A percentile compares a stretch with the other conserved stretches of the same genome.
phyloP scores from a whole-genome alignment of 2,329 filamentous ascomycete species.

The Allantophomopsis lycopodina region DNA sequence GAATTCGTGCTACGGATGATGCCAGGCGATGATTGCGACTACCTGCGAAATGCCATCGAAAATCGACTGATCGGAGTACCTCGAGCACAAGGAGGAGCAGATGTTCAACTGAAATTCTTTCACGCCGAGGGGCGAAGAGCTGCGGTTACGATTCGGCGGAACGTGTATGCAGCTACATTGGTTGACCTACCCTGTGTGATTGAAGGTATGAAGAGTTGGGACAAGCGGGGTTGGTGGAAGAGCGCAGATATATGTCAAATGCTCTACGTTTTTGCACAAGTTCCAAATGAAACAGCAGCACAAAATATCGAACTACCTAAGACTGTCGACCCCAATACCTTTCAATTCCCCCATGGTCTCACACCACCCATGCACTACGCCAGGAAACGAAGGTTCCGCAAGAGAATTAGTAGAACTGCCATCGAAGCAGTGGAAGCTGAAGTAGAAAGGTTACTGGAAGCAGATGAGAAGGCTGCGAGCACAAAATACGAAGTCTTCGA shows the following conservation, averaged over 20 bases:
- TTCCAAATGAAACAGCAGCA: slow-evolving; percentile 38
- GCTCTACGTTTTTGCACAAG: slow-evolving; percentile 48
- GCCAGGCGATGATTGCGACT: slow-evolving; percentile 75
- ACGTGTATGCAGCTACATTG: slow-evolving; percentile 49
- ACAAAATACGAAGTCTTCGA: slow-evolving; percentile 27
- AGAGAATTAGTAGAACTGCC: slow-evolving; percentile 37
- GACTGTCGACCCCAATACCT: slow-evolving; percentile 15
- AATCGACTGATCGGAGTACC: slow-evolving; percentile 64
- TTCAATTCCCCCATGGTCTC: slow-evolving; percentile 35
- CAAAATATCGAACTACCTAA: slow-evolving; percentile 14
- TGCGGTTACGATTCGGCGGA: slow-evolving; percentile 42
- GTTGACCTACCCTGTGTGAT: slow-evolving; percentile 59
- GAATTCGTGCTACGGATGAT: slow-evolving; percentile 83
- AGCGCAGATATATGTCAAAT: slow-evolving; percentile 64
- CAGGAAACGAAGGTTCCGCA: slow-evolving; percentile 41
- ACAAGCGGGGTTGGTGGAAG: slow-evolving; percentile 60
- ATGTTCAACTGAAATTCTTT: slow-evolving; percentile 71
- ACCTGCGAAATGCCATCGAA: slow-evolving; percentile 61
- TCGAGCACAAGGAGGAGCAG: slow-evolving; percentile 51
- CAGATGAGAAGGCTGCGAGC: slow-evolving; percentile 26
- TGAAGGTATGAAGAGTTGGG: slow-evolving; percentile 65
- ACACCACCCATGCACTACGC: slow-evolving; percentile 47
- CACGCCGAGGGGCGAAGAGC: slow-evolving; percentile 48
- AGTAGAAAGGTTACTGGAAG: slow-evolving; percentile 34
- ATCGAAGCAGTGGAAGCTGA: slow-evolving; percentile 42